These are phyloP conservation scores for Fomes fomentarius DNA, from an alignment of 1,284 basidiomycete species.

Conservation along the genomic window DNA sequence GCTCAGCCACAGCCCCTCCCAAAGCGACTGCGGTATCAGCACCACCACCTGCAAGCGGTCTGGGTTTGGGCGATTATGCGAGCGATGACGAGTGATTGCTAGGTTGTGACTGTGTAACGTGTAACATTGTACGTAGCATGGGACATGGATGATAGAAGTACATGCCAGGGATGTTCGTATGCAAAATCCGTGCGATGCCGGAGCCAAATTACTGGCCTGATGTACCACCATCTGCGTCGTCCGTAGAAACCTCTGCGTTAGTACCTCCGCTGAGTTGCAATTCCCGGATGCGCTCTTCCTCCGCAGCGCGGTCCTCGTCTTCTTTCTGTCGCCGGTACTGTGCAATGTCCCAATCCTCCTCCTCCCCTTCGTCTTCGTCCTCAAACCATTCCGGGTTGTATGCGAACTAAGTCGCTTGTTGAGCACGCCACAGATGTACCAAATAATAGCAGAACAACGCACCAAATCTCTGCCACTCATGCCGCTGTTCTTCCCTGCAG, in stretches of 20 bases:
- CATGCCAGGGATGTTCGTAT: slow-evolving; percentile 14
- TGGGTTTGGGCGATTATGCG: slow-evolving; percentile 73
- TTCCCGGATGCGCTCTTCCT: slow-evolving; percentile 40
- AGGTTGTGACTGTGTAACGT: slow-evolving; percentile 12
- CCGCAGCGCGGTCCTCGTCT: slow-evolving; percentile 55
- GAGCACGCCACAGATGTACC: too few relatives aligned
- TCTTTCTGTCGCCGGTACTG: slow-evolving; percentile 67
- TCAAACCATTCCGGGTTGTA: slow-evolving; percentile 97
- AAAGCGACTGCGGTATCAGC: slow-evolving; percentile 34
- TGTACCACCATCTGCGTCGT: slow-evolving; percentile 24
- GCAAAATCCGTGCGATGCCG: slow-evolving; percentile 5
- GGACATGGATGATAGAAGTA: slow-evolving; percentile 17
- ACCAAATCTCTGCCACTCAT: slow-evolving; percentile 97
- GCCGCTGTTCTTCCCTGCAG: slow-evolving; percentile 90
- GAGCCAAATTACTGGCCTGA: slow-evolving; percentile 1
- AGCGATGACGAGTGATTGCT: slow-evolving; percentile 71
- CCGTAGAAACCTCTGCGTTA: slow-evolving; percentile 13
- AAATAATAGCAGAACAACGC: slow-evolving; percentile 39
- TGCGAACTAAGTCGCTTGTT: slow-evolving; percentile 80
- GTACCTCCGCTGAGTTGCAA: slow-evolving; percentile 31
- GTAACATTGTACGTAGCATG: slow-evolving; percentile 19
- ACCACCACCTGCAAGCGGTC: slow-evolving; percentile 40
- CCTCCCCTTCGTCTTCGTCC: slow-evolving; percentile 81
- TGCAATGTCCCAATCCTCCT: slow-evolving; percentile 74
- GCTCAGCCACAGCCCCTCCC: slow-evolving; percentile 25